Evolutionary conservation across 768 basidiomycete species (phyloP).

Genomic region (Coprinopsis marcescibilis): DNA sequence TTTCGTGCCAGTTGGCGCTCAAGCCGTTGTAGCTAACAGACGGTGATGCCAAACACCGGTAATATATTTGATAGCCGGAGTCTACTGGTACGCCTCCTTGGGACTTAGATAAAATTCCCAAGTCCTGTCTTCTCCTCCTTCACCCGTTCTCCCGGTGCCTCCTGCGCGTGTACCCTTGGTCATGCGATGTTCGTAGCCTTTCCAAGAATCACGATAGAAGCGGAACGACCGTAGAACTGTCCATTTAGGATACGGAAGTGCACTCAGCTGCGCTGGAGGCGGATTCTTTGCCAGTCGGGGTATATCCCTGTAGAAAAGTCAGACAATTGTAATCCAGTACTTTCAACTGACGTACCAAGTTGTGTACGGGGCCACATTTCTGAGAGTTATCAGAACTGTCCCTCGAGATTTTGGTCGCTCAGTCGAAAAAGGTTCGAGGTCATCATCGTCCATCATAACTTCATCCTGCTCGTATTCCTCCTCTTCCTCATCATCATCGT

Average conservation of each 20-base stretch:
- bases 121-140: slow-evolving; percentile 74
- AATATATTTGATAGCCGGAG: neutral
- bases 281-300: slow-evolving; percentile 72
- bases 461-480: slow-evolving; percentile 24
- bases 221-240: slow-evolving; percentile 70
- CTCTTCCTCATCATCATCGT: slow-evolving; percentile 42
- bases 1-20: neutral
- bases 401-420: slow-evolving; percentile 40
- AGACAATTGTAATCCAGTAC: slow-evolving; percentile 3
- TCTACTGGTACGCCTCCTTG: neutral
- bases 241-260: slow-evolving; percentile 60
- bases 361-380: slow-evolving; percentile 84
- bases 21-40: neutral
- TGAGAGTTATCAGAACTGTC: slow-evolving; percentile 78
- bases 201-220: slow-evolving; percentile 67
- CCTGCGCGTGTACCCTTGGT: slow-evolving; percentile 80
- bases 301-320: slow-evolving; percentile 51
- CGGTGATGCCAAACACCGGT: slow-evolving; percentile 9
- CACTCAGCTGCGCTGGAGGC: slow-evolving; percentile 42
- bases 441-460: slow-evolving; percentile 12
- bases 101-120: slow-evolving; percentile 74
- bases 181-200: slow-evolving; percentile 90
- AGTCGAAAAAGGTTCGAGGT: slow-evolving; percentile 11
- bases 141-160: slow-evolving; percentile 60
- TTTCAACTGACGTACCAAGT: slow-evolving; percentile 57